phyloP scores from a whole-genome alignment of 495 filamentous ascomycete species.

The Daldinia loculata region DNA sequence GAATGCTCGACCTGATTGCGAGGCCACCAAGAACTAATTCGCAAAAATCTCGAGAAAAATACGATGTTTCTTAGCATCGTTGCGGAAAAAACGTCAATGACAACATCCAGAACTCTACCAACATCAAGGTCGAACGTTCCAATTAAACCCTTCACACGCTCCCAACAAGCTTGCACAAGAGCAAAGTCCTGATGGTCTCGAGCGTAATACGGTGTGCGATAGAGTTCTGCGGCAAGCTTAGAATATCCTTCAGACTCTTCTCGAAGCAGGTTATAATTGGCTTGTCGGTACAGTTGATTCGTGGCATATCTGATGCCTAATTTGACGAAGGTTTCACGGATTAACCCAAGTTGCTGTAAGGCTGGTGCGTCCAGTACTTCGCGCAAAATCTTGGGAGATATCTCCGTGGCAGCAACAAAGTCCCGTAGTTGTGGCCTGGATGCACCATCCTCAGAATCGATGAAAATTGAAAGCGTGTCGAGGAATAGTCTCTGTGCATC shows the following conservation, averaged over 20 bases:
- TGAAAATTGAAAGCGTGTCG: conserved; percentile 78
- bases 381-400: conserved; percentile 78
- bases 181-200: conserved; percentile 46
- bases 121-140: conserved; percentile 94
- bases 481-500: conserved; percentile 78
- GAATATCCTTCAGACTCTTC: conserved; percentile 96
- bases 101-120: conserved; percentile 91
- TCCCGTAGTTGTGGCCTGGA: conserved; percentile 55
- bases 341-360: conserved; percentile 76
- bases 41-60: conserved; percentile 91
- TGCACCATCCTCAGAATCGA: conserved; percentile 67
- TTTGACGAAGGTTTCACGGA: conserved; percentile 83
- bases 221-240: conserved; percentile 88
- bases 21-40: conserved; percentile 97
- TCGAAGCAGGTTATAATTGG: conserved; percentile 93
- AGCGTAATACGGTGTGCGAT: conserved; percentile 72
- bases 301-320: conserved; percentile 89
- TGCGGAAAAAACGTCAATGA: conserved; percentile 86
- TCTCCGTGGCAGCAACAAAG: conserved; percentile 73
- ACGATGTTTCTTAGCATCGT: conserved; percentile 83
- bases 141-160: conserved; percentile 88
- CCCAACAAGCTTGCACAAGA: conserved; percentile 51
- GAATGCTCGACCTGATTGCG: conserved; percentile 58
- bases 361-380: conserved; percentile 80
- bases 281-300: conserved; percentile 90